Evolutionary conservation across 164 flowering plant genomes (phyloP).

Genomic region (Vitis riparia): DNA sequence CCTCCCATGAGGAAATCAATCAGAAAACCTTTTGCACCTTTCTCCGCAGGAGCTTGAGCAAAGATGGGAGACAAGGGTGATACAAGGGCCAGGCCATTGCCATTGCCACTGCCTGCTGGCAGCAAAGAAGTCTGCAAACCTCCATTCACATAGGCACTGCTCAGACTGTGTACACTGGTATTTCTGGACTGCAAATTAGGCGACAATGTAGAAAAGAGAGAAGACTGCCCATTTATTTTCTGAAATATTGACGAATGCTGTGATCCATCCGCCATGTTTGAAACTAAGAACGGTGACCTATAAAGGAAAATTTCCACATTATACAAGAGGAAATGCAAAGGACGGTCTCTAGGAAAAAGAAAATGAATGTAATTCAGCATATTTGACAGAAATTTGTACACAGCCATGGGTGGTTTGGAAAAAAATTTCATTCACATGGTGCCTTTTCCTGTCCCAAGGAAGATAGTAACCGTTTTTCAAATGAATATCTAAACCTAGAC

Average conservation of each 20-base stretch:
- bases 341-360: no score
- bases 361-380: no score
- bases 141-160: constrained; percentile 35
- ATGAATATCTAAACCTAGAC: no score
- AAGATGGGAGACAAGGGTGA: constrained; percentile 26
- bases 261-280: constrained; percentile 59
- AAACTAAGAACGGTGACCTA: constrained; percentile 37
- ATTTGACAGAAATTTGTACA: no score
- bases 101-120: constrained; percentile 21
- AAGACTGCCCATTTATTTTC: constrained; percentile 48
- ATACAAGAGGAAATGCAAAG: background rate
- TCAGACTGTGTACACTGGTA: constrained; percentile 18
- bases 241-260: constrained; percentile 46
- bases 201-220: constrained; percentile 45
- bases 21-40: constrained; percentile 25
- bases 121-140: constrained; percentile 29
- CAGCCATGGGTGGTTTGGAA: no score
- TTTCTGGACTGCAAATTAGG: constrained; percentile 36
- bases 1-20: constrained; percentile 57
- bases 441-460: no score
- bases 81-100: constrained; percentile 26
- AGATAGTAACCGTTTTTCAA: no score
- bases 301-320: constrained; percentile 3
- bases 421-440: no score
- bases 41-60: constrained; percentile 45